Evolutionary conservation across 2,329 filamentous ascomycete species (phyloP), one percentile per base, ranked within the genome.

Genomic region (Plectosphaerella plurivora): DNA sequence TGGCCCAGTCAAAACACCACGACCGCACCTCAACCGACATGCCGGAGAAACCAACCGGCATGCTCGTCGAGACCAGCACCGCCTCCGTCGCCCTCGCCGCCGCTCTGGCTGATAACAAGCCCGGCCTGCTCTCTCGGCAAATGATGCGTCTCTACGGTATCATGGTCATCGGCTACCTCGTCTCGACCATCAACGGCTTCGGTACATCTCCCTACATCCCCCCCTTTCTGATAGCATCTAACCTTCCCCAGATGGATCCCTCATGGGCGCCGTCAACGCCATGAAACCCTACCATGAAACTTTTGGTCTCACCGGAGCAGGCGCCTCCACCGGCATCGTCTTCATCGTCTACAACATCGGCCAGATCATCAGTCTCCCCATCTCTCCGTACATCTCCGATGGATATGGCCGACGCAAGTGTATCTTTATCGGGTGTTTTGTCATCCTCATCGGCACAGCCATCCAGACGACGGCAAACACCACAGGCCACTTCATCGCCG

Each of bases 261-360:
- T 61, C 41, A 60, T 61, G 58, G 59, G 58, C 35, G 56, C 54
- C 24, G 74, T 77, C 59, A 77, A 77, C 56, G 73, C 73, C 49
- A 76, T 77, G 71, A 59, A 66, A 33, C 64, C 69, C 22, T 78
- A 76, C 54, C 74, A 77, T 49, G 58, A 65, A n/a, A 72, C 68
- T 5, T 77, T 77, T 56, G 66, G 65, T 2, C 63, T 77, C 12
- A 62, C 62, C 35, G 73, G 73, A 18, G 68, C 67, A 11, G 75
- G 75, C 12, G 72, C 73, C 22, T 69, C 67, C 46, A 74, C 75
- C 1, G 75, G 75, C 20, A 60, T 71, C 49, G 63, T 71, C 56
- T 71, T 70, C 56, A 75, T 76, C 56, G 73, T 76, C 51, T 75
- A 76, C 64, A 69, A 76, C 50, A 59, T 75, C 11, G 75, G 75